Conservation (phyloP, 106 monocot genomes). For the Allium fistulosum region DNA sequence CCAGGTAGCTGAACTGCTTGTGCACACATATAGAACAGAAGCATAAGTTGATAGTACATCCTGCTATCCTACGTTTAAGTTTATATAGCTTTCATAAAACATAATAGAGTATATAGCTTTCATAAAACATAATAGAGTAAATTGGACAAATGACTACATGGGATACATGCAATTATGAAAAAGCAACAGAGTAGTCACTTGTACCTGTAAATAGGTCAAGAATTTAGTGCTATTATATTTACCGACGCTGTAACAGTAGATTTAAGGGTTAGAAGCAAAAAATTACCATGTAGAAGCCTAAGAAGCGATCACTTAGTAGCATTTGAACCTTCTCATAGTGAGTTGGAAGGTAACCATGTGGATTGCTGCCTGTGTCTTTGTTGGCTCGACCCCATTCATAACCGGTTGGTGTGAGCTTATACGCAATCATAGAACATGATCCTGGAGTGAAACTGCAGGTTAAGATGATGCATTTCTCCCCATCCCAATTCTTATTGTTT, state of each 20-base stretch:
- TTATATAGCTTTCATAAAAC: too few relatives aligned
- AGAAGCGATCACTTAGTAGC: constrained; percentile 98
- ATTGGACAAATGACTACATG: too few relatives aligned
- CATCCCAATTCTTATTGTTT: constrained; percentile 99
- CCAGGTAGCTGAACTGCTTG: too few relatives aligned
- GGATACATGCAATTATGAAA: too few relatives aligned
- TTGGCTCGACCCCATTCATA: constrained; percentile 98
- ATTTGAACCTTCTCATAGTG: constrained; percentile 99
- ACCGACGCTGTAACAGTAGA: background rate
- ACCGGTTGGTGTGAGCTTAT: constrained; percentile 92
- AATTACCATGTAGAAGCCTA: constrained; percentile 97
- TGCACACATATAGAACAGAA: too few relatives aligned
- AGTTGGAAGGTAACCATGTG: constrained; percentile 94
- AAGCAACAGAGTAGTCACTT: too few relatives aligned
- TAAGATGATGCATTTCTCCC: constrained; percentile 92
- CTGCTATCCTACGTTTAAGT: too few relatives aligned
- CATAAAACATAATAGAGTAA: too few relatives aligned
- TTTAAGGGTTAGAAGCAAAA: background rate
- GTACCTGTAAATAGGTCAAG: too few relatives aligned
- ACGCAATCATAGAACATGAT: constrained; percentile 95
- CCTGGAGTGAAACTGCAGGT: constrained; percentile 99
- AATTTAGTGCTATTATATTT: background rate
- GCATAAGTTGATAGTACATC: too few relatives aligned
- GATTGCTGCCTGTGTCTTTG: constrained; percentile 99
- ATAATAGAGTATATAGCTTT: too few relatives aligned